Evolutionary conservation across 257 asterid species (phyloP).

Genomic region (Linderniella brevidens): DNA sequence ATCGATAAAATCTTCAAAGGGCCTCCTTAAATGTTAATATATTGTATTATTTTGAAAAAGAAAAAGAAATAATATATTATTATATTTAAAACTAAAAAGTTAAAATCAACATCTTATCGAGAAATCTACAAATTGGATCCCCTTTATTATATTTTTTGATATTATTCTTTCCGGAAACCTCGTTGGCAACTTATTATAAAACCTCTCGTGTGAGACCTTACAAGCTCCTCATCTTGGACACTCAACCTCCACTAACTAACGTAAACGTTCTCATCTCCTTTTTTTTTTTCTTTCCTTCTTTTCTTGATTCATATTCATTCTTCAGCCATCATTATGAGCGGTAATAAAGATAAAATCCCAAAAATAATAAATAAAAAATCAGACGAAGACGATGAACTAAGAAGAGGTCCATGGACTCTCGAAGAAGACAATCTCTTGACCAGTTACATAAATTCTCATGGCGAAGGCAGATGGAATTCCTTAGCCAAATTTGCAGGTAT

Average conservation of each 20-base stretch:
- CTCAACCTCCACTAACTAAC: slow-evolving; percentile 7
- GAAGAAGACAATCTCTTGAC: slow-evolving; percentile 70
- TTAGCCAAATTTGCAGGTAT: slow-evolving; percentile 56
- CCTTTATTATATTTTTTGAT: neutral
- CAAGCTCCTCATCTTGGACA: slow-evolving; percentile 7
- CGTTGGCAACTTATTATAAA: slow-evolving; percentile 31
- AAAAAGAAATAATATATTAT: no score
- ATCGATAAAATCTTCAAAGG: no score
- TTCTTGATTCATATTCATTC: no score
- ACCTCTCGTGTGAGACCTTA: slow-evolving; percentile 6
- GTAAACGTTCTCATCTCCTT: neutral
- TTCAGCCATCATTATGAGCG: slow-evolving; percentile 6
- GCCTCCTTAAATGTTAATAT: no score
- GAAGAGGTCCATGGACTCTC: slow-evolving; percentile 79
- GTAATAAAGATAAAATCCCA: slow-evolving; percentile 9
- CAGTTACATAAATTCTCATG: slow-evolving; percentile 32
- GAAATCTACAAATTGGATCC: no score
- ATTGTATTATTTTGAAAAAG: no score
- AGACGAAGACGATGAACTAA: slow-evolving; percentile 35
- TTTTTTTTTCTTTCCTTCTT: slow-evolving; percentile 1
- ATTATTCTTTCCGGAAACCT: slow-evolving; percentile 9
- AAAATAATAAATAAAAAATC: slow-evolving; percentile 3
- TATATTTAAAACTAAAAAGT: no score
- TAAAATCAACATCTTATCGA: no score
- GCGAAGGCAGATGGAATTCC: slow-evolving; percentile 75